phyloP scores from a whole-genome alignment of 73 alveolate species.

The Tetrahymena thermophila region DNA sequence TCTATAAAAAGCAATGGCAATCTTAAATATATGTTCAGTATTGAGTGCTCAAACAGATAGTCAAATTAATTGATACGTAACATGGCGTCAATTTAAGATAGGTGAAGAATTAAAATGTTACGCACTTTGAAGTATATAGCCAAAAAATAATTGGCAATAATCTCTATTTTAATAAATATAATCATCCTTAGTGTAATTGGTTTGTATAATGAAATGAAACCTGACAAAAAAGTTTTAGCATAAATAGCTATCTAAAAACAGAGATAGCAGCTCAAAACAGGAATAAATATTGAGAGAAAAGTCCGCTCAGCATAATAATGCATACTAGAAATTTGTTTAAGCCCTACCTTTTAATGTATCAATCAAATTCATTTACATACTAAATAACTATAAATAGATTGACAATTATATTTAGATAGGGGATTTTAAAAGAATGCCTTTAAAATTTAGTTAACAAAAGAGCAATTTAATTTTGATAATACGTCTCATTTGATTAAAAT shows the following conservation, averaged over 20 bases:
- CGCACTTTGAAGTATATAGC: background rate
- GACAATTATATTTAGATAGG: background rate
- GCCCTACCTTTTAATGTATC: background rate
- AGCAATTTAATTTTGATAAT: background rate
- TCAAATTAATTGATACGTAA: background rate
- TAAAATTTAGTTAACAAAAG: background rate
- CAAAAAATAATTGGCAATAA: background rate
- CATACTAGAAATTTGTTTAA: background rate
- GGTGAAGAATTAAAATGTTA: background rate
- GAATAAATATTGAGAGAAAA: background rate
- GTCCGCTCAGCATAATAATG: background rate
- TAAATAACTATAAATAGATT: background rate
- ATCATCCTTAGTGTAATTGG: background rate
- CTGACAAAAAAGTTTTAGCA: background rate
- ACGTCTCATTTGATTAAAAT: background rate
- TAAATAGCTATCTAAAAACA: background rate
- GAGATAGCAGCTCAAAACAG: background rate
- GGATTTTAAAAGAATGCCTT: background rate
- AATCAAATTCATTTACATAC: background rate
- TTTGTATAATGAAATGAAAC: background rate
- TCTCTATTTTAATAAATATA: background rate
- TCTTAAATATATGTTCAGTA: background rate
- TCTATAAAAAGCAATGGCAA: background rate
- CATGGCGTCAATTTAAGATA: background rate
- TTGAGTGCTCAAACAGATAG: background rate